Evolutionary conservation across 2,329 filamentous ascomycete genomes (phyloP).

Genomic region (Mollisia scopiformis): DNA sequence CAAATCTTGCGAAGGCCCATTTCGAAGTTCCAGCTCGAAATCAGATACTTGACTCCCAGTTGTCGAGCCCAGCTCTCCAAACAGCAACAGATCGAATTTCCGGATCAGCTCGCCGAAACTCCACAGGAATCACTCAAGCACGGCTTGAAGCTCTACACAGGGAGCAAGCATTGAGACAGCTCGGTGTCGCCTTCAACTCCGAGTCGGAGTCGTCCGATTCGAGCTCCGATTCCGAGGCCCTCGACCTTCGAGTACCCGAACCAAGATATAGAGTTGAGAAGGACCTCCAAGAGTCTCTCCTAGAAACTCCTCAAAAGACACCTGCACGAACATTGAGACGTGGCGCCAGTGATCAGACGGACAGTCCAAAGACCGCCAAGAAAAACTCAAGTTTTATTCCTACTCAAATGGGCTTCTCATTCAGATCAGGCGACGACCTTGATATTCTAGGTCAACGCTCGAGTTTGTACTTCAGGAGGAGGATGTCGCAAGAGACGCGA

Average conservation of each 20-base stretch:
- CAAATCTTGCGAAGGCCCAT: not conserved
- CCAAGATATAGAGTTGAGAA: not conserved
- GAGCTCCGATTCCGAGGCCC: slow-evolving; percentile 10
- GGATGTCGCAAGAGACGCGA: not conserved
- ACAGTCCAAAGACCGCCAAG: not conserved
- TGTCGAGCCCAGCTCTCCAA: not conserved
- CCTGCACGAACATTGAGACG: not conserved
- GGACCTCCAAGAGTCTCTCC: slow-evolving; percentile 23
- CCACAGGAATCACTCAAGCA: no score
- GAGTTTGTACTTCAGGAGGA: not conserved
- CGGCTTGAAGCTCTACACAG: slow-evolving; percentile 17
- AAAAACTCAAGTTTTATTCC: not conserved
- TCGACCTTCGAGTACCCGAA: slow-evolving; percentile 1
- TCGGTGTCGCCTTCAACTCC: slow-evolving; percentile 21
- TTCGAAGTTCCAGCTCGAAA: not conserved
- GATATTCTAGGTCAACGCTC: slow-evolving; percentile 13
- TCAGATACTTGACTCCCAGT: not conserved
- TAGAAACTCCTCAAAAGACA: slow-evolving; percentile 12
- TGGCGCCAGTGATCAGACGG: not conserved
- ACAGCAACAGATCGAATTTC: not conserved
- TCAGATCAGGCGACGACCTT: slow-evolving; percentile 30
- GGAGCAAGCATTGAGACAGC: slow-evolving; percentile 14
- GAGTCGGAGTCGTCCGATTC: slow-evolving; percentile 23
- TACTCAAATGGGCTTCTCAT: slow-evolving; percentile 28
- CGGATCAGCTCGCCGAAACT: no score